Conservation (phyloP, 495 filamentous ascomycete genomes). For the Penicillium steckii region DNA sequence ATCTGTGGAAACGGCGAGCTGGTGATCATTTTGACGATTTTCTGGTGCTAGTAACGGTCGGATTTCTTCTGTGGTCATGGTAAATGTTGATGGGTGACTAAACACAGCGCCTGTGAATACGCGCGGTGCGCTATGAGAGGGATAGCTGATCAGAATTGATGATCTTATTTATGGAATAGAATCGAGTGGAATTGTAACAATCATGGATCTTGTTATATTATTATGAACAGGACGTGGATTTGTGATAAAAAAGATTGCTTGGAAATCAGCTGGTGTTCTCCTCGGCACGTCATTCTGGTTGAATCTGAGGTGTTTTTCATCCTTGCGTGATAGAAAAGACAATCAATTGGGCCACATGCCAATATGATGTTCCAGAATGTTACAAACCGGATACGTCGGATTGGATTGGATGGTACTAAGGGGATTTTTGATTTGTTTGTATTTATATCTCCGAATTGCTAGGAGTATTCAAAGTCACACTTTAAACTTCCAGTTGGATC, state of each 20-base stretch:
- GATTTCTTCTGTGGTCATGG: slow-evolving; percentile 24
- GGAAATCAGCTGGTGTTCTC: slow-evolving; percentile 23
- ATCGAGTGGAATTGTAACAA: not conserved
- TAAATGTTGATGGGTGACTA: not conserved
- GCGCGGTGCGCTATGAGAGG: too few relatives aligned
- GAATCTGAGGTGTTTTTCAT: slow-evolving; percentile 25
- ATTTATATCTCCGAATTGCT: too few relatives aligned
- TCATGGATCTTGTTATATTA: not conserved
- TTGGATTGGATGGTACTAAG: too few relatives aligned
- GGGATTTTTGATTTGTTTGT: too few relatives aligned
- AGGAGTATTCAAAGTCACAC: too few relatives aligned
- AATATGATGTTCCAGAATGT: not conserved
- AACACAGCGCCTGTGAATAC: too few relatives aligned
- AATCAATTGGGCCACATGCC: not conserved
- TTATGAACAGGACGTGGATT: not conserved
- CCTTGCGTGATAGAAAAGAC: slow-evolving; percentile 8
- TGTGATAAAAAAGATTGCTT: slow-evolving; percentile 18
- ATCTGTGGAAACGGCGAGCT: slow-evolving; percentile 2
- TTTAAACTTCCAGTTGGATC: too few relatives aligned
- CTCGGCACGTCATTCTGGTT: slow-evolving; percentile 34
- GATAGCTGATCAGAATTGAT: too few relatives aligned
- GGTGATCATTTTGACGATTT: slow-evolving; percentile 2
- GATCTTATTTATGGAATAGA: not conserved
- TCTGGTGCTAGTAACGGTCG: slow-evolving; percentile 27
- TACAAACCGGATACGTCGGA: too few relatives aligned